These are phyloP conservation scores for Calocera viscosa DNA, from an alignment of 768 basidiomycete genomes.

Conservation along the genomic window DNA sequence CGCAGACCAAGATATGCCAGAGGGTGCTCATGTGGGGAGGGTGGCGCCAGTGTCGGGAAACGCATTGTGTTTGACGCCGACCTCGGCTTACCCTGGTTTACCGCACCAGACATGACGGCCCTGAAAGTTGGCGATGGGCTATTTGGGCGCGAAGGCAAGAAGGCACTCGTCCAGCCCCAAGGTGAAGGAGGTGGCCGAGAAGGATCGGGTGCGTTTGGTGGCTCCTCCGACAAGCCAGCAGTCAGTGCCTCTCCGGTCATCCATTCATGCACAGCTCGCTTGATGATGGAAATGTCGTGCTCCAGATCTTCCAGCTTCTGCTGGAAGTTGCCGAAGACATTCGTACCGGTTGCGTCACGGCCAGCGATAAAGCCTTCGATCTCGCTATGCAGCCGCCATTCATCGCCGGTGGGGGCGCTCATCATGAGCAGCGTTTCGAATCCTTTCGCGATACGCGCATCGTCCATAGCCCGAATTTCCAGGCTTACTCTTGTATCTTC, in stretches of 20 bases:
- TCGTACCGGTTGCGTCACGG: slow-evolving; percentile 36
- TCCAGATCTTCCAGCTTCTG: slow-evolving; percentile 59
- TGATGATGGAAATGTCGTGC: slow-evolving; percentile 62
- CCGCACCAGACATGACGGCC: background rate
- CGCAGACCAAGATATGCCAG: background rate
- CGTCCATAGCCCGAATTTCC: slow-evolving; percentile 66
- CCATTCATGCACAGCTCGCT: slow-evolving; percentile 42
- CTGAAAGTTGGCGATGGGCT: background rate
- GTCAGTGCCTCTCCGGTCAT: background rate
- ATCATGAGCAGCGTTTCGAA: slow-evolving; percentile 57
- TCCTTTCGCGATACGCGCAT: slow-evolving; percentile 48
- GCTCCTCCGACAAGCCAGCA: background rate
- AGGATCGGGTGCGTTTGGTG: background rate
- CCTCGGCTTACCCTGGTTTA: background rate
- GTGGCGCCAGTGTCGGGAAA: background rate
- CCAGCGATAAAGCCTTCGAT: slow-evolving; percentile 48
- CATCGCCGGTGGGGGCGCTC: slow-evolving; percentile 14
- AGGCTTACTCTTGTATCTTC: slow-evolving; percentile 75
- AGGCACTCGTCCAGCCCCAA: background rate
- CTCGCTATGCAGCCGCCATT: slow-evolving; percentile 34
- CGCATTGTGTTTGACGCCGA: background rate
- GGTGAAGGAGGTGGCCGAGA: background rate
- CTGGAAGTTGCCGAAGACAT: slow-evolving; percentile 37
- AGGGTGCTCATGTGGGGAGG: background rate
- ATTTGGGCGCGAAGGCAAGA: background rate